Evolutionary conservation across 352 stramenopile genomes (phyloP).

Genomic region (Pythium scleroteichum): DNA sequence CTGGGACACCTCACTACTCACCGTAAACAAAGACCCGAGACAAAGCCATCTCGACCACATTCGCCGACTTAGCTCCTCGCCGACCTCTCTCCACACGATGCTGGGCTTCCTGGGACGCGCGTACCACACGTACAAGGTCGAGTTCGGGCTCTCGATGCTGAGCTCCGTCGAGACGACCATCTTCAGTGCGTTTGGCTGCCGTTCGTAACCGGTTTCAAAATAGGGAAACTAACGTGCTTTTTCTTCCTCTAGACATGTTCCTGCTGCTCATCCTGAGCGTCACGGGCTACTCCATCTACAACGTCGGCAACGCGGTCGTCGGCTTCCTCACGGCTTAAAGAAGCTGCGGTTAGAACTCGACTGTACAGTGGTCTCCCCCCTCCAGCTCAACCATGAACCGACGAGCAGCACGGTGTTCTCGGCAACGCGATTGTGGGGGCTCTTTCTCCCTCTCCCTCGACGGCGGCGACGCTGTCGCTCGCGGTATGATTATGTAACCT

Average conservation of each 20-base stretch:
- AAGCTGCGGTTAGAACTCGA: background rate
- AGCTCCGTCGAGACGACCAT: constrained; percentile 80
- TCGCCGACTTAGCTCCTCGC: background rate
- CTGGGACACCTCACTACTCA: background rate
- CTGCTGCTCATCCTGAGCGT: constrained; percentile 70
- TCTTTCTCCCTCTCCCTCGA: background rate
- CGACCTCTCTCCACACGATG: constrained; percentile 32
- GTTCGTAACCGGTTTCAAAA: too few species aligned
- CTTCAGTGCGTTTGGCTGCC: constrained; percentile 88
- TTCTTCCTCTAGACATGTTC: constrained; percentile 70
- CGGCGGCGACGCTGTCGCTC: background rate
- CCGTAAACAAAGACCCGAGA: background rate
- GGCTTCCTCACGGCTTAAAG: constrained; percentile 36
- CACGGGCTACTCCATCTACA: constrained; percentile 81
- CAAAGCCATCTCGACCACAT: background rate
- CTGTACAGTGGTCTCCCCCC: too few species aligned
- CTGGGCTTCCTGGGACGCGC: constrained; percentile 59
- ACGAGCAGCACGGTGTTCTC: too few species aligned
- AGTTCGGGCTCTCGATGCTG: constrained; percentile 85
- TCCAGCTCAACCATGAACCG: too few species aligned
- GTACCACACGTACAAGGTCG: constrained; percentile 87
- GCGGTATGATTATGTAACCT: constrained; percentile 10
- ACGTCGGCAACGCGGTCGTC: constrained; percentile 45
- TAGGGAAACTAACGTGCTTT: background rate
- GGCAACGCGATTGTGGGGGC: too few species aligned